Conservation (phyloP, 176 grass and related monocot genomes). For the Eragrostis nindensis region DNA sequence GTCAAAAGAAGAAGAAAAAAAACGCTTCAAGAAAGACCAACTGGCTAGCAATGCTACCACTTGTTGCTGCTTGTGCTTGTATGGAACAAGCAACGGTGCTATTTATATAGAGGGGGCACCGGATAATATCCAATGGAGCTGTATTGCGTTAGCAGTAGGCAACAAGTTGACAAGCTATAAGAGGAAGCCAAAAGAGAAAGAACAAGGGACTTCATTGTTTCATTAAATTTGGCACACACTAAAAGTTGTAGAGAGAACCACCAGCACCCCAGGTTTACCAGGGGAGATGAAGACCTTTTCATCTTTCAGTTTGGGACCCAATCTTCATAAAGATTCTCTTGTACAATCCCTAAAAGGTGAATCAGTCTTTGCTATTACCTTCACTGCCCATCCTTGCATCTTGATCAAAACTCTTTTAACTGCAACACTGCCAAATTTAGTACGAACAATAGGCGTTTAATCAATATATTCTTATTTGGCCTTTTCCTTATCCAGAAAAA, state of each 20-base stretch:
- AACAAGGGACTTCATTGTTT: not conserved
- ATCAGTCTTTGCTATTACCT: constrained; percentile 27
- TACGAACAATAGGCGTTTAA: constrained; percentile 29
- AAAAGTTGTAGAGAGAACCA: constrained; percentile 32
- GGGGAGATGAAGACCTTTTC: constrained; percentile 12
- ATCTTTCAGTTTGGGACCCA: constrained; percentile 4
- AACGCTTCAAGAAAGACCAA: constrained; percentile 23
- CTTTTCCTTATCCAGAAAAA: constrained; percentile 23
- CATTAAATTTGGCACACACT: constrained; percentile 10
- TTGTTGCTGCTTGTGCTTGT: constrained; percentile 45
- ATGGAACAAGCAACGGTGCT: constrained; percentile 49
- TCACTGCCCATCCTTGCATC: constrained; percentile 18
- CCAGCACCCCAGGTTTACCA: constrained; percentile 17
- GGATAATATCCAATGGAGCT: constrained; percentile 38
- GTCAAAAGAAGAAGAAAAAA: constrained; percentile 13
- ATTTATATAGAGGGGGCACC: constrained; percentile 60
- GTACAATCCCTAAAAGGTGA: constrained; percentile 4
- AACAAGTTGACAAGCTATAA: constrained; percentile 28
- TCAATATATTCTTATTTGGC: constrained; percentile 24
- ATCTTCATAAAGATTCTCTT: constrained; percentile 33
- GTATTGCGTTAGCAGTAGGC: constrained; percentile 29
- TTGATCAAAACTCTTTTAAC: constrained; percentile 20
- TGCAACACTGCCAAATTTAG: constrained; percentile 1
- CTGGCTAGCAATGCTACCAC: constrained; percentile 13
- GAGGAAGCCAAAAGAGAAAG: constrained; percentile 32